Base-by-base conservation (phyloP, 2,329 filamentous ascomycete species). In the Sclerotinia spermophila region DNA sequence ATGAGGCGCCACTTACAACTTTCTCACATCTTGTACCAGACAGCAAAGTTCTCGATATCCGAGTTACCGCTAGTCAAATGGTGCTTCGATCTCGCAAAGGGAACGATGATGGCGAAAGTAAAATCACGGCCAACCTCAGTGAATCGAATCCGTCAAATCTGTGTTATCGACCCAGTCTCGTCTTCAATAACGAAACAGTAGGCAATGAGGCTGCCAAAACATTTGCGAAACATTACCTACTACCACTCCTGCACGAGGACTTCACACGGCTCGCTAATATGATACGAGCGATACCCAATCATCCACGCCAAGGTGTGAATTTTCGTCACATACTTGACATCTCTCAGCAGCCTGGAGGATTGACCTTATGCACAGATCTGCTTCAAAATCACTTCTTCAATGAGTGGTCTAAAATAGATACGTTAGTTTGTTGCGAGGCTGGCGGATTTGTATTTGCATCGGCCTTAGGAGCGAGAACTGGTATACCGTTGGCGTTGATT, bases 391-490 rank as follows among this genome's bases (percentile, higher is more conserved):
- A 83, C 68, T 86, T 86, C 73, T 56, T 67, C 0, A 82, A 82
- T 35, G 77, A 84, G 72, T 89, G 85, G 87, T 40, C 73, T 3
- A 78, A 81, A 61, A 73, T 88, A 33, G 77, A 81, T 68, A 80
- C 75, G 1, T 74, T 91, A 10, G 84, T 76, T 2, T 83, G 81
- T 74, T 89, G 86, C 75, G 87, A 90, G 79, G 82, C 82, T 0
- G 87, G 88, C 59, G 86, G 87, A 33, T 85, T 85, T 71, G 70
- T 88, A 70, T 89, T 79, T 79, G 87, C 86, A 1, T 81, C 87
- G 15, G 77, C 84, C 2, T 79, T 90, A 72, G 84, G 85, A 5
- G 51, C 51, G 21, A 76, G 64, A 2, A 75, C 85, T 60, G 70
- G 80, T 53, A 45, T 84, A 15, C 84, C 82, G 2, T 75, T 89